phyloP scores from a whole-genome alignment of 202 grass and related monocot genomes.

The Cymbopogon flexuosus region DNA sequence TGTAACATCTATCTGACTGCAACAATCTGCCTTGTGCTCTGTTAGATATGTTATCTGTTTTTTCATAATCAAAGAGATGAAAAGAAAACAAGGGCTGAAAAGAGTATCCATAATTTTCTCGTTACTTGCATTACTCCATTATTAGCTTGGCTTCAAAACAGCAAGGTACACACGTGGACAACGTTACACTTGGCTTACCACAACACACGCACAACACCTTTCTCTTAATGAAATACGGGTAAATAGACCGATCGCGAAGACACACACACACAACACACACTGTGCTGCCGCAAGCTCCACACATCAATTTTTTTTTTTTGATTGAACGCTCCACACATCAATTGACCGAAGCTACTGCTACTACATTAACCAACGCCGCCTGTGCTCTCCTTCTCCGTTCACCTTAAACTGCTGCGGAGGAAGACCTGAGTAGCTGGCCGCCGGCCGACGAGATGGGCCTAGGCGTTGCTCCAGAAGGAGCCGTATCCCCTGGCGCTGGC shows the following conservation, averaged over 20 bases:
- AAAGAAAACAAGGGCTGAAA: too few species aligned
- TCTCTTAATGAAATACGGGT: too few species aligned
- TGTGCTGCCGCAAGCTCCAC: not conserved
- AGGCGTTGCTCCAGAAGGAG: slow-evolving; percentile 53
- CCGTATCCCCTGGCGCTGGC: slow-evolving; percentile 43
- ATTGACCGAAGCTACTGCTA: not conserved
- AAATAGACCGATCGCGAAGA: too few species aligned
- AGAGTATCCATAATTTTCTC: not conserved
- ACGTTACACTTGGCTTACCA: not conserved
- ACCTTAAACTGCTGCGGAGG: slow-evolving; percentile 23
- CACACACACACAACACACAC: not conserved
- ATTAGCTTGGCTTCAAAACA: not conserved
- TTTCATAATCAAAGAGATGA: too few species aligned
- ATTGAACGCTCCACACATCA: not conserved
- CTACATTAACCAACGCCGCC: not conserved
- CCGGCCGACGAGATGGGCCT: not conserved
- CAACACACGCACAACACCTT: not conserved
- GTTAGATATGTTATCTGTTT: too few species aligned
- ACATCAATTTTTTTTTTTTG: too few species aligned
- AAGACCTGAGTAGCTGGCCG: not conserved
- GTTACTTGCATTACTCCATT: not conserved
- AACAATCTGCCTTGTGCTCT: too few species aligned
- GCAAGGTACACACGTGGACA: not conserved
- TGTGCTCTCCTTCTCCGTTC: not conserved
- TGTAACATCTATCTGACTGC: not conserved